Percentiles rank a stretch among this genome's conserved stretches.
Conservation (phyloP, 345 rosid species). For the Brassica cretica region DNA sequence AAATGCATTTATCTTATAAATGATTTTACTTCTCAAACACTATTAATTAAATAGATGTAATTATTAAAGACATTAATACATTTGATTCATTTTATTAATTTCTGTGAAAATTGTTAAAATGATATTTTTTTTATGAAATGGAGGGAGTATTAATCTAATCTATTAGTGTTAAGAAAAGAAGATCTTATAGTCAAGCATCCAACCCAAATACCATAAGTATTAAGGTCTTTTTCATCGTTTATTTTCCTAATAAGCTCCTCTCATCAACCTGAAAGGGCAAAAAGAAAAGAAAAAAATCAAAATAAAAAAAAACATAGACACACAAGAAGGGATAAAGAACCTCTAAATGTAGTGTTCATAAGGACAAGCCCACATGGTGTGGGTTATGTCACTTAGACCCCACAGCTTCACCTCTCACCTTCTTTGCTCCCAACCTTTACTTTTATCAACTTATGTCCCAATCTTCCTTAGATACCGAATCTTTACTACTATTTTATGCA, state of each 20-base stretch:
- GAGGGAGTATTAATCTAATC: background rate
- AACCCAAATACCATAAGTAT: slow-evolving; percentile 1
- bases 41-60: no score
- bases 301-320: background rate
- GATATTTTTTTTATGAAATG: no score
- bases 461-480: slow-evolving; percentile 36
- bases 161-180: background rate
- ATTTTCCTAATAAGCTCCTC: slow-evolving; percentile 30
- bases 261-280: slow-evolving; percentile 34
- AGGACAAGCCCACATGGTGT: slow-evolving; percentile 43
- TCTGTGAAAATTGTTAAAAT: no score
- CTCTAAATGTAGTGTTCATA: slow-evolving; percentile 36
- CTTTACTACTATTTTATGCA: slow-evolving; percentile 34
- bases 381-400: slow-evolving; percentile 39
- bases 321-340: slow-evolving; percentile 21
- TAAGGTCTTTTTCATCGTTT: slow-evolving; percentile 16
- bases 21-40: no score
- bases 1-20: no score
- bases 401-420: slow-evolving; percentile 39
- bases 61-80: no score
- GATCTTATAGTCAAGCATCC: slow-evolving; percentile 1
- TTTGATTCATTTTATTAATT: no score
- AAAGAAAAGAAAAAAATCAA: background rate
- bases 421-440: slow-evolving; percentile 23
- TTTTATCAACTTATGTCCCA: slow-evolving; percentile 39